Evolutionary conservation across 192 early-diverging fungal genomes (phyloP).

Genomic region (Mortierella antarctica): DNA sequence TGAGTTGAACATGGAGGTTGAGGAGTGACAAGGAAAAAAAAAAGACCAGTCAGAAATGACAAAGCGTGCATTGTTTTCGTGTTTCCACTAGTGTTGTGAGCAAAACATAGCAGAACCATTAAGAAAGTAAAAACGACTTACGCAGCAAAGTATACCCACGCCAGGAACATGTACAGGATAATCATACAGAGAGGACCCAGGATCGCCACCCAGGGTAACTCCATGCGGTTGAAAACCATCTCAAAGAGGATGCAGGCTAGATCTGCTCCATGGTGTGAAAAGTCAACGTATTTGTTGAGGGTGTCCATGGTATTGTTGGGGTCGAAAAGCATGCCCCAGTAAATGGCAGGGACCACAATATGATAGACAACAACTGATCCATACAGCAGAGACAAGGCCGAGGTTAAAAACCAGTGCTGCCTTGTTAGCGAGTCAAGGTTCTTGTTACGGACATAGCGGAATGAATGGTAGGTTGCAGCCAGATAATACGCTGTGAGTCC

Average conservation of each 20-base stretch:
- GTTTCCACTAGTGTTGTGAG: background rate
- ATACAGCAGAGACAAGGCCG: conserved; percentile 36
- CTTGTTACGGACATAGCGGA: conserved; percentile 5
- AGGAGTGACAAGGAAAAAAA: background rate
- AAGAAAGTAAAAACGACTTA: conserved; percentile 16
- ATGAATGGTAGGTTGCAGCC: conserved; percentile 44
- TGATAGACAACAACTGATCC: conserved; percentile 41
- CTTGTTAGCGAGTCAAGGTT: conserved; percentile 15
- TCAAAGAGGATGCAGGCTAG: conserved; percentile 33
- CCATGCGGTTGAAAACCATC: conserved; percentile 47
- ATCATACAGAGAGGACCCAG: conserved; percentile 37
- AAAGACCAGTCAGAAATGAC: background rate
- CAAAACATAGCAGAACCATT: background rate
- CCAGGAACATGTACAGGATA: conserved; percentile 51
- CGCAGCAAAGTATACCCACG: conserved; percentile 51
- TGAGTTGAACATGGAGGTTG: background rate
- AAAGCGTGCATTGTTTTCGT: background rate
- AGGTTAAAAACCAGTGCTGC: conserved; percentile 51
- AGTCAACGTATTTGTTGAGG: conserved; percentile 44
- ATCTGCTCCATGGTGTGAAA: conserved; percentile 40
- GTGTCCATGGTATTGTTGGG: conserved; percentile 53
- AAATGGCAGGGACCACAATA: conserved; percentile 47
- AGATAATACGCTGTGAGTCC: conserved; percentile 47
- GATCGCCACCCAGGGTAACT: conserved; percentile 27
- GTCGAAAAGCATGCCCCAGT: conserved; percentile 50